Evolutionary conservation across 2,329 filamentous ascomycete genomes (phyloP).

Genomic region (Zymoseptoria crescenta): DNA sequence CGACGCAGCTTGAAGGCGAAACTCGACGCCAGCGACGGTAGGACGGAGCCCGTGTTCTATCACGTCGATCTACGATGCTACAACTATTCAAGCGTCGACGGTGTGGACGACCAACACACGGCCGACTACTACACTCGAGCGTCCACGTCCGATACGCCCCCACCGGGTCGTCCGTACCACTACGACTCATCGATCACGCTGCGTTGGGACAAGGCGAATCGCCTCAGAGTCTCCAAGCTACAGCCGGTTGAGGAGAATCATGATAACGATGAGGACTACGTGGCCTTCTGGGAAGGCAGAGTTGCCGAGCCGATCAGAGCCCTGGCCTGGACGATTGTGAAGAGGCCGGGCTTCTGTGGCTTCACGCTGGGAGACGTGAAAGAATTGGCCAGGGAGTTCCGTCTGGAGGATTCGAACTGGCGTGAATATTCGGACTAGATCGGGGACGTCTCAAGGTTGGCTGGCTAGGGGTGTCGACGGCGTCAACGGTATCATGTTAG

Average conservation of each 20-base stretch:
- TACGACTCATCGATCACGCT: neutral
- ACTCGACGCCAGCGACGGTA: neutral
- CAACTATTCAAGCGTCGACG: neutral
- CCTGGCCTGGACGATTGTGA: neutral
- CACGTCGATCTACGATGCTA: neutral
- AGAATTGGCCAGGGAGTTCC: neutral
- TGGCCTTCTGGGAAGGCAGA: neutral
- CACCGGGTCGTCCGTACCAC: neutral
- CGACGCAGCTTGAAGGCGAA: neutral
- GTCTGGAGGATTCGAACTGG: neutral
- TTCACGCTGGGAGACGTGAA: neutral
- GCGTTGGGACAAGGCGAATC: neutral
- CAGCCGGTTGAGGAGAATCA: neutral
- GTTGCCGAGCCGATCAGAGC: neutral
- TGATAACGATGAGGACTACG: neutral
- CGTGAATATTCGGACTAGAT: too few species aligned
- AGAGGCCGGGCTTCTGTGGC: neutral
- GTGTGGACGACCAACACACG: neutral
- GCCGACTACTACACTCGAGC: neutral
- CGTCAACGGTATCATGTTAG: too few species aligned
- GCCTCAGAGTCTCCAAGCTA: neutral
- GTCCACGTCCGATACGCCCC: neutral
- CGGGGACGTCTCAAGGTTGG: too few species aligned
- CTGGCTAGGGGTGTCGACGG: too few species aligned
- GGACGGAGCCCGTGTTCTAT: neutral